phyloP scores from a whole-genome alignment of 352 stramenopile species.

The Phytophthora lateralis region DNA sequence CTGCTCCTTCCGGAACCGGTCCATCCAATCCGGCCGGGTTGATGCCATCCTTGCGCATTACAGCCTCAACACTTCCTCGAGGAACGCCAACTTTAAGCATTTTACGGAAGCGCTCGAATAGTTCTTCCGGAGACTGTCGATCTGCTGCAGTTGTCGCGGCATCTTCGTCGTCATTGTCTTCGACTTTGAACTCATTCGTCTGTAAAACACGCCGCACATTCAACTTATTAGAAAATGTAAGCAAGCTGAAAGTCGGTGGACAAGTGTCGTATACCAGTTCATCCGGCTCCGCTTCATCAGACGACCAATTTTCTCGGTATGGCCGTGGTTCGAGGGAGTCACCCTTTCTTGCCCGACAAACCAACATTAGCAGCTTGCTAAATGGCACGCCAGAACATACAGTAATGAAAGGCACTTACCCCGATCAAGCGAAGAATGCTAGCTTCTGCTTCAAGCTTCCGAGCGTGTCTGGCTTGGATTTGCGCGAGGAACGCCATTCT shows the following conservation, averaged over 20 bases:
- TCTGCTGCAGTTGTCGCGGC: not conserved
- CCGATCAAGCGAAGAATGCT: slow-evolving; percentile 30
- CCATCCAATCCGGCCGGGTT: slow-evolving; percentile 22
- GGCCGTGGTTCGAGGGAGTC: slow-evolving; percentile 23
- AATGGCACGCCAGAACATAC: not conserved
- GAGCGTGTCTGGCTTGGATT: slow-evolving; percentile 14
- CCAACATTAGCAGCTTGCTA: slow-evolving; percentile 6
- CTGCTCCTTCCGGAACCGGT: not conserved
- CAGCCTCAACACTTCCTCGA: slow-evolving; percentile 21
- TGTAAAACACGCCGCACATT: not conserved
- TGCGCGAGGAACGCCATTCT: slow-evolving; percentile 24
- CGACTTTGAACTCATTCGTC: not conserved
- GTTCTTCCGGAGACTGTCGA: slow-evolving; percentile 7
- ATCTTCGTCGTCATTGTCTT: not conserved
- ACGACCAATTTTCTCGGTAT: not conserved
- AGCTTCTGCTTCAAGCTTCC: slow-evolving; percentile 16
- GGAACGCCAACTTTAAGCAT: slow-evolving; percentile 39
- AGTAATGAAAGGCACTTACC: slow-evolving; percentile 7
- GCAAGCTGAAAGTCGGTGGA: not conserved
- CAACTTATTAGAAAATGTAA: not conserved
- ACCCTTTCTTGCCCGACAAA: slow-evolving; percentile 20
- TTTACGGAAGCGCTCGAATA: slow-evolving; percentile 22
- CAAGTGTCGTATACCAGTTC: not conserved
- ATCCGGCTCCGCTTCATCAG: not conserved
- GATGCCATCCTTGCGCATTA: slow-evolving; percentile 32